phyloP scores from a whole-genome alignment of 805 yeast species.

The Starmerella vitae region DNA sequence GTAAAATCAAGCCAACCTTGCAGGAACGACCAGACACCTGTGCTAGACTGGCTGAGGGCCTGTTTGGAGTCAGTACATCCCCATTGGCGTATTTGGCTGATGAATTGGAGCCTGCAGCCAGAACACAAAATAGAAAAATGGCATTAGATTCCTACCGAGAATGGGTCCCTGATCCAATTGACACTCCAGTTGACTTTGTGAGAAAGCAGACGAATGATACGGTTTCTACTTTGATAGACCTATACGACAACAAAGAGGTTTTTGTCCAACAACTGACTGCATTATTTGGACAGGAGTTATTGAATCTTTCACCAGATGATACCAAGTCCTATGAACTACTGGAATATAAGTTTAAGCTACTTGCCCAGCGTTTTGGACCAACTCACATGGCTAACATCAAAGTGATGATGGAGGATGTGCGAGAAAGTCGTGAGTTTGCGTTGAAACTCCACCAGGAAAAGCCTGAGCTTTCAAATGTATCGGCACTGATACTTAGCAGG shows the following conservation, averaged over 20 bases:
- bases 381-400: conserved; percentile 55
- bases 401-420: conserved; percentile 49
- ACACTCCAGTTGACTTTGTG: conserved; percentile 75
- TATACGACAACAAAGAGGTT: conserved; percentile 54
- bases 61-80: conserved; percentile 37
- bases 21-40: conserved; percentile 64
- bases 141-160: conserved; percentile 27
- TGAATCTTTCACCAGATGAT: conserved; percentile 21
- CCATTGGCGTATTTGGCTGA: conserved; percentile 40
- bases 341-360: conserved; percentile 36
- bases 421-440: conserved; percentile 31
- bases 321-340: conserved; percentile 23
- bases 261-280: conserved; percentile 53
- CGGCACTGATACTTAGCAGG: conserved; percentile 56
- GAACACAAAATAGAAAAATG: conserved; percentile 24
- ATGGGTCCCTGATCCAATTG: conserved; percentile 82
- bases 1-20: conserved; percentile 62
- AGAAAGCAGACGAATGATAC: conserved; percentile 46
- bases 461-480: conserved; percentile 25
- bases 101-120: conserved; percentile 31
- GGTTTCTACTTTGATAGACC: conserved; percentile 55
- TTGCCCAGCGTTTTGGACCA: conserved; percentile 54
- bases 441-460: conserved; percentile 16
- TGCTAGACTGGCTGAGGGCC: conserved; percentile 52
- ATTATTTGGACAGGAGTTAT: conserved; percentile 44